Conservation (phyloP, 2,329 filamentous ascomycete genomes). For the Apiospora arundinis region DNA sequence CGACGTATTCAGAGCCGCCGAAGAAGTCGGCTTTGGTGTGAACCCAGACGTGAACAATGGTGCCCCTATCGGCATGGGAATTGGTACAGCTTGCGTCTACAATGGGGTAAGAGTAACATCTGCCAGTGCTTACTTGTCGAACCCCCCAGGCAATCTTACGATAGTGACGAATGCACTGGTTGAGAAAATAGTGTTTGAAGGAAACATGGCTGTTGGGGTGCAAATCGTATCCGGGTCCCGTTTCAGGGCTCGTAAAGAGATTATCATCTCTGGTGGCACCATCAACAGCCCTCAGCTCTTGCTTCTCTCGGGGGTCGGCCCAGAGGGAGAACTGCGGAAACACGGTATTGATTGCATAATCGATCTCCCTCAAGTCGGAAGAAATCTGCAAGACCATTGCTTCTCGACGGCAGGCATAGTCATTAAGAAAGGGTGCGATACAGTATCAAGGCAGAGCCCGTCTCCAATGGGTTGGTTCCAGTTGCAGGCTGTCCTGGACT, state of each 20-base stretch:
- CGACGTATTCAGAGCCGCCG: slow-evolving; percentile 28
- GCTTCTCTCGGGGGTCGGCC: slow-evolving; percentile 39
- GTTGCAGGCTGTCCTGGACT: slow-evolving; percentile 24
- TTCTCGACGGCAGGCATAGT: slow-evolving; percentile 31
- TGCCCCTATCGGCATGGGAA: slow-evolving; percentile 35
- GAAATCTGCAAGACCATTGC: slow-evolving; percentile 35
- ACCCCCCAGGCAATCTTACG: slow-evolving; percentile 26
- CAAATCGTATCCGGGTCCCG: slow-evolving; percentile 24
- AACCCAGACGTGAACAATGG: slow-evolving; percentile 32
- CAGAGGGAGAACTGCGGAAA: slow-evolving; percentile 30
- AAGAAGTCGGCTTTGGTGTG: slow-evolving; percentile 27
- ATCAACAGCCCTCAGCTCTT: slow-evolving; percentile 39
- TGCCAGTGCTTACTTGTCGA: slow-evolving; percentile 42
- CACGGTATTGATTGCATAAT: slow-evolving; percentile 32
- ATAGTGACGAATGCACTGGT: slow-evolving; percentile 26
- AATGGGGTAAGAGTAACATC: slow-evolving; percentile 48
- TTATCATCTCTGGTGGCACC: slow-evolving; percentile 36
- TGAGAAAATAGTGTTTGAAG: slow-evolving; percentile 25
- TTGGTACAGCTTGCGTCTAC: slow-evolving; percentile 32
- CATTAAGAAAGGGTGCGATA: slow-evolving; percentile 29
- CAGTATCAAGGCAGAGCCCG: slow-evolving; percentile 25
- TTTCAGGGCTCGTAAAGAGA: slow-evolving; percentile 31
- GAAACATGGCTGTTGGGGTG: slow-evolving; percentile 32
- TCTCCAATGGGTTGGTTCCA: slow-evolving; percentile 47
- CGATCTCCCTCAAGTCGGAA: slow-evolving; percentile 37